Base-by-base conservation (phyloP, 2,329 filamentous ascomycete genomes). In the Talaromyces sp. region DNA sequence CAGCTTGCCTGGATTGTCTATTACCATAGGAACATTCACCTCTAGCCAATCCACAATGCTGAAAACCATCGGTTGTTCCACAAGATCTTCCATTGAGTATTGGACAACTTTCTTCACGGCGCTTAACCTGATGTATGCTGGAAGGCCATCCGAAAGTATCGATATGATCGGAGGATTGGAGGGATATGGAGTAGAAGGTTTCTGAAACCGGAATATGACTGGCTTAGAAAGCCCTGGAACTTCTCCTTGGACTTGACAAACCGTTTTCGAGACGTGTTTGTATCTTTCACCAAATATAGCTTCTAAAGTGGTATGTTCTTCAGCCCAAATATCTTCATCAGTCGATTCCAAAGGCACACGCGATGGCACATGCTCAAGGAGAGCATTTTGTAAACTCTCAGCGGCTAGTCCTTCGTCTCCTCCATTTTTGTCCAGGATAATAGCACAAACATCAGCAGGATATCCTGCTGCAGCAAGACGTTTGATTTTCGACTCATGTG, bases 31-130 rank as follows among this genome's bases (percentile, higher is more conserved):
- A 65, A 96, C 87, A 66, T 92, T 88, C 65, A 90, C 86, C 72
- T 98, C 93, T 4, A 98, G 78, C 93, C 94, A 98, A 76, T 96
- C 93, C 58, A 94, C 84, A 12, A 96, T 83, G 66, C 91, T 91
- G 75, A 93, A 98, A 12, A 97, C 85, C 89, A 96, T 96, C 44
- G 92, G 90, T 71, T 96, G 92, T 28, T 92, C 94, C 14, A 88
- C 78, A 33, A 96, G 82, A 31, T 87, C 86, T 56, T 87, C 83
- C 56, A 86, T 80, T 2, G 92, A 87, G 71, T 94, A 87, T 4
- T 85, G 81, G 5, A 97, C 79, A 1, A 89, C 87, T 74, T 90
- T 88, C 68, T 91, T 89, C 68, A 95, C 86, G 42, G 96, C 88
- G 70, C 92, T 96, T 10, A 99, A 82, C 64, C 94, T 91, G 70